Evolutionary conservation across 2,329 filamentous ascomycete genomes (phyloP).

Genomic region (Colletotrichum sidae): DNA sequence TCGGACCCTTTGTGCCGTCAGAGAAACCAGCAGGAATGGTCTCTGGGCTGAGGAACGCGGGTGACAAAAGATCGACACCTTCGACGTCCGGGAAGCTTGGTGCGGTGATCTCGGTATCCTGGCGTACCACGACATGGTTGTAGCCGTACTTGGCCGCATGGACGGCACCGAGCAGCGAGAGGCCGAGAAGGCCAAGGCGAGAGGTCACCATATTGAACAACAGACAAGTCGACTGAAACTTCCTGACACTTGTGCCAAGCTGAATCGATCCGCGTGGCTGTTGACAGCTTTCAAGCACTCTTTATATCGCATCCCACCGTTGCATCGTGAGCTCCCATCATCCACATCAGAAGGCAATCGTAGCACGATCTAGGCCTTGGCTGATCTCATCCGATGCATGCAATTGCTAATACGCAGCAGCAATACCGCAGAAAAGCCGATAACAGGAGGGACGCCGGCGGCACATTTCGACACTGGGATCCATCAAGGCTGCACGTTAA

Average conservation of each 20-base stretch:
- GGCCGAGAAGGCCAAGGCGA: conserved; percentile 31
- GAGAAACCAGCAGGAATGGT: conserved; percentile 42
- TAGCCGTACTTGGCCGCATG: conserved; percentile 36
- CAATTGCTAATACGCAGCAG: conserved; percentile 3
- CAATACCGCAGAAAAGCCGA: conserved; percentile 1
- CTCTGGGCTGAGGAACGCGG: conserved; percentile 41
- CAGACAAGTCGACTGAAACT: not conserved
- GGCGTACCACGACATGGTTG: conserved; percentile 34
- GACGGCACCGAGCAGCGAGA: conserved; percentile 26
- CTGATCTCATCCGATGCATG: conserved; percentile 23
- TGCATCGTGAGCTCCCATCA: not conserved
- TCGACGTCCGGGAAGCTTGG: conserved; percentile 33
- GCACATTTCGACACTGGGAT: not conserved
- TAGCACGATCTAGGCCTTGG: conserved; percentile 23
- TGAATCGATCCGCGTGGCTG: not conserved
- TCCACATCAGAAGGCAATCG: conserved; percentile 9
- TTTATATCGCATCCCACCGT: not conserved
- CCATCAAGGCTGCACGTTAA: conserved; percentile 2
- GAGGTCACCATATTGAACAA: conserved; percentile 16
- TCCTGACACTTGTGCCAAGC: not conserved
- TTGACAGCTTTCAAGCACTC: not conserved
- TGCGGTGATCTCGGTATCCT: conserved; percentile 30
- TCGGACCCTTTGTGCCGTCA: conserved; percentile 45
- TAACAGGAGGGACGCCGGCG: not conserved
- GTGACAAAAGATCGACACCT: conserved; percentile 42